Evolutionary conservation across 1,284 basidiomycete genomes (phyloP), one percentile per base, ranked within the genome.

Genomic region (Cryptococcus deneoformans): DNA sequence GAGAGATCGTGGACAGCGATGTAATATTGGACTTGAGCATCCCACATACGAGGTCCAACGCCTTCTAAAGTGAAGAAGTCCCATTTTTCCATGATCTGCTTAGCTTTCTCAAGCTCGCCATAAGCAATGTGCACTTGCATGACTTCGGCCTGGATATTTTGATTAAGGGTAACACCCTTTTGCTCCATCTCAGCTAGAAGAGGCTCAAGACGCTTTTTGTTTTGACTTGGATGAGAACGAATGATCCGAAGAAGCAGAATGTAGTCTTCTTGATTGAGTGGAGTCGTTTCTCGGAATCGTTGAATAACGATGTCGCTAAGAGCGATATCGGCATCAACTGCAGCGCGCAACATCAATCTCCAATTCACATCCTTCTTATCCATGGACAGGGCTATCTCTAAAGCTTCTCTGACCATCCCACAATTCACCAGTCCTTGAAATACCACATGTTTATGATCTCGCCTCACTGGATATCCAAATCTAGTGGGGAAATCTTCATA

Each of bases 1-100:
- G 53, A n/a, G 1, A 29, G 35, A 38, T 68, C 58, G 2, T 44
- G 35, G 16, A 52, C 40, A n/a, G 62, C 61, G 11, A 68, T 64
- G 29, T 60, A 53, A 3, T 64, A 24, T 34, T 57, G 53, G 16
- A 60, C 44, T 11, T 52, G 48, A 7, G 62, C 60, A 35, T 59
- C 61, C 59, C 59, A 64, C 44, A 59, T 35, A 3, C 49, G 56
- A 7, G 56, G 57, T 12, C 47, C 53, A 4, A 14, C 10, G 5
- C 47, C 44, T 16, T 52, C 37, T 8, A 24, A 35, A 6, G 9
- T 24, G 6, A 29, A 16, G 5, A 40, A 16, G 20, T 55, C 52
- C 59, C 58, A 61, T 1, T 38, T 11, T 9, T 46, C 38, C 1
- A 59, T 40, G 16, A 63, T 59, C 38, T 52, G 16, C 45, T 53